Evolutionary conservation across 2,329 filamentous ascomycete genomes (phyloP).

Genomic region (Tolypocladium tropicale): DNA sequence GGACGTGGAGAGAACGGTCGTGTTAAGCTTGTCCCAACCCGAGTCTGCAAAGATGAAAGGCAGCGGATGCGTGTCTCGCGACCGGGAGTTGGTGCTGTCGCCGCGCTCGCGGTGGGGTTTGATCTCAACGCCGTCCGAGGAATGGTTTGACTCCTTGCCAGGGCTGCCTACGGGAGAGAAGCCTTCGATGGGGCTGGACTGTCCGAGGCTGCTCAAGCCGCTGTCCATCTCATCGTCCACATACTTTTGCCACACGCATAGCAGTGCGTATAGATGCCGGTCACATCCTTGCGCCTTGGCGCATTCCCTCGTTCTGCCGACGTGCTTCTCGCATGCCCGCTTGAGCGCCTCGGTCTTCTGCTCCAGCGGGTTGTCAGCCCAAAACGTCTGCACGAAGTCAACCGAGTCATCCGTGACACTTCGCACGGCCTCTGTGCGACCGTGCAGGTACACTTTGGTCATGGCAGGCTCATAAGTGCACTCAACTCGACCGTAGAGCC

Average conservation of each 20-base stretch:
- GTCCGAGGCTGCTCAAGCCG: conserved; percentile 47
- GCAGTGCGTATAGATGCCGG: conserved; percentile 85
- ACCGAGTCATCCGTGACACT: conserved; percentile 74
- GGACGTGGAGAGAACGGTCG: conserved; percentile 88
- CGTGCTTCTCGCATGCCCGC: conserved; percentile 76
- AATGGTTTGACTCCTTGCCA: conserved; percentile 36
- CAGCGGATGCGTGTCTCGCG: conserved; percentile 39
- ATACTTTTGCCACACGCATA: conserved; percentile 87
- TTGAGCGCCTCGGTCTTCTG: conserved; percentile 79
- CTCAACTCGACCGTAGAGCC: conserved; percentile 85
- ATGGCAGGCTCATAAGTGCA: conserved; percentile 97
- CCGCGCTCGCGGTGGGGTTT: conserved; percentile 34
- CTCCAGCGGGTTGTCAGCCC: conserved; percentile 77
- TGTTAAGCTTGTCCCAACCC: conserved; percentile 94
- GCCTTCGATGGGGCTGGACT: conserved; percentile 48
- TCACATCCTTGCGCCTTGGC: conserved; percentile 87
- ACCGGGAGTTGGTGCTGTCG: conserved; percentile 43
- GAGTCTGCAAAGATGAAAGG: conserved; percentile 77
- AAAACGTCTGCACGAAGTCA: conserved; percentile 89
- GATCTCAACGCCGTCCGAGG: conserved; percentile 19
- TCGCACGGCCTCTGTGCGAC: conserved; percentile 86
- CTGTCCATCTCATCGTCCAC: conserved; percentile 57
- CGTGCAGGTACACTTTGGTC: conserved; percentile 91
- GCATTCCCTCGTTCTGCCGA: conserved; percentile 69
- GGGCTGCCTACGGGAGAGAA: conserved; percentile 43